Base-by-base conservation (phyloP, 225 moss, liverwort and hornwort species). In the Neckera pumila region DNA sequence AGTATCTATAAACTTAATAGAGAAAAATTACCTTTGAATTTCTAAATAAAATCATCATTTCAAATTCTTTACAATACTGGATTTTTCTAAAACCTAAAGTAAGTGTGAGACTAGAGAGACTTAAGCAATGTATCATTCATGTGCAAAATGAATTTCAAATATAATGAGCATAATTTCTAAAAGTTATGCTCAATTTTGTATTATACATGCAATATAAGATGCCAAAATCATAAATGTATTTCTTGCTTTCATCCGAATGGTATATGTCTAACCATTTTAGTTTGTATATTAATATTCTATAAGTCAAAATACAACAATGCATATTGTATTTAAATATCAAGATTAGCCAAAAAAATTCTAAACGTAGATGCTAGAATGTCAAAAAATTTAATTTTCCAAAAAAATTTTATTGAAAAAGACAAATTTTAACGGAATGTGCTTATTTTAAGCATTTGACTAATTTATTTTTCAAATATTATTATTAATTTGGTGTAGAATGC, bases 1-100 rank as follows among this genome's bases (percentile, higher is more conserved):
- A 49, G 7, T 17, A 13, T 43, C 0, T 13, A 0, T 23, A 38
- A 71, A 42, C 0, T 12, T 0, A 5, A 0, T 4, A 2, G 28
- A 22, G 0, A 14, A 34, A 22, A 0, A 34, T 34, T 6, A 11
- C 12, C 1, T 31, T 19, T 31, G 49, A 51, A 51, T 19, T 8
- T 33, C 3, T 28, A 16, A 43, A 43, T 43, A 27, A 43, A 71
- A 43, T 43, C 42, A 42, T 72, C 0, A 0, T 27, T 71, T 71
- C 1, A 26, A 2, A 42, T 5, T 43, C 9, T 15, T 27, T 26
- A 72, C 5, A 72, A 0, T 27, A 72, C 5, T 7, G 8, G 14
- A 9, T 0, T 1, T 1, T 5, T 1, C 3, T 22, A 14, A 40
- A 69, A 69, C 2, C 26, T 25, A 40, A 40, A 49, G 51, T 53